Evolutionary conservation across 306 rosid species (phyloP).

Genomic region (Prosopis cineraria): DNA sequence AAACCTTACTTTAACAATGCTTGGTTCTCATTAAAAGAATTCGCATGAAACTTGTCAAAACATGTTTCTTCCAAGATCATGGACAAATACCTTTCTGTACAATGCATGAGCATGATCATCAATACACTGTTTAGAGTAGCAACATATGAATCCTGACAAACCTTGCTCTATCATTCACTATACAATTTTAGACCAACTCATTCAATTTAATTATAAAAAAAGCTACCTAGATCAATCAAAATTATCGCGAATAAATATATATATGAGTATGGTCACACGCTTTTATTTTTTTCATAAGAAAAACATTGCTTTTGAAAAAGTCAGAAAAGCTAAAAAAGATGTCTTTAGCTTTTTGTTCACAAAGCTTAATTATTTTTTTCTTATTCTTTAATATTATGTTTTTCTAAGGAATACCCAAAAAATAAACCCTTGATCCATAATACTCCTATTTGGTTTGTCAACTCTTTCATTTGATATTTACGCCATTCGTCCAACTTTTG

Average conservation of each 20-base stretch:
- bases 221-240: not conserved
- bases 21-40: conserved; percentile 54
- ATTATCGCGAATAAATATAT: not conserved
- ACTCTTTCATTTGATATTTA: not conserved
- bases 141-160: conserved; percentile 1
- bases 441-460: not conserved
- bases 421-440: conserved; percentile 25
- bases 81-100: not conserved
- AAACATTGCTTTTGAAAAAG: not conserved
- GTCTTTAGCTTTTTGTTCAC: not conserved
- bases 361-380: not conserved
- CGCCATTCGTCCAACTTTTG: not conserved
- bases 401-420: not conserved
- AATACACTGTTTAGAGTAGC: conserved; percentile 4
- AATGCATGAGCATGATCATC: not conserved
- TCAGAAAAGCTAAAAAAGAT: not conserved
- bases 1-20: conserved; percentile 47
- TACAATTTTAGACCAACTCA: not conserved
- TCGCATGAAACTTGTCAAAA: conserved; percentile 37
- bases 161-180: not conserved
- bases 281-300: not conserved
- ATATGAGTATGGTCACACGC: not conserved
- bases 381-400: not conserved
- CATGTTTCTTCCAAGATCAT: conserved; percentile 41
- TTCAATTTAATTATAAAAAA: not conserved